phyloP scores from a whole-genome alignment of 345 rosid species.

The Noccaea caerulescens region DNA sequence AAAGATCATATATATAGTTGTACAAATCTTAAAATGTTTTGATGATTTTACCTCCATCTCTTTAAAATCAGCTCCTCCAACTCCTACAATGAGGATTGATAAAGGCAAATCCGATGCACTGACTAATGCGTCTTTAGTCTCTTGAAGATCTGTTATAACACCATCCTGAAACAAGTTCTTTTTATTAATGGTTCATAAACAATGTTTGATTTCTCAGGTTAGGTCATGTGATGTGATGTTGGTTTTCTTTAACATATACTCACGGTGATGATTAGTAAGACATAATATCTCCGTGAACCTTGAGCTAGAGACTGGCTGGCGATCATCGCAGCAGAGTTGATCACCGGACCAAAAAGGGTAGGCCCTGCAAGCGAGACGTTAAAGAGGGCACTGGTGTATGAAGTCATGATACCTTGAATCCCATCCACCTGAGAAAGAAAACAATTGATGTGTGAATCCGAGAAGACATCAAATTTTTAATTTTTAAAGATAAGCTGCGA shows the following conservation, averaged over 20 bases:
- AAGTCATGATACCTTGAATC: constrained; percentile 80
- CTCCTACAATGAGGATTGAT: constrained; percentile 91
- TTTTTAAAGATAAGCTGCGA: neutral
- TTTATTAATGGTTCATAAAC: neutral
- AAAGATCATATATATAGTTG: constrained; percentile 2
- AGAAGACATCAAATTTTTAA: neutral
- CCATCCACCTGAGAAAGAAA: constrained; percentile 72
- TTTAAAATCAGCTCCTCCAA: constrained; percentile 97
- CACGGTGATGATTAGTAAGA: constrained; percentile 90
- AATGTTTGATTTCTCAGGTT: neutral
- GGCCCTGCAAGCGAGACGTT: constrained; percentile 97
- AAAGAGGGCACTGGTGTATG: constrained; percentile 79
- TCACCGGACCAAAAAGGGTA: constrained; percentile 89
- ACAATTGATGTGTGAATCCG: neutral
- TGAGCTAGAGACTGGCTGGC: constrained; percentile 77
- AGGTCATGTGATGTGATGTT: constrained; percentile 1
- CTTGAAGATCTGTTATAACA: constrained; percentile 94
- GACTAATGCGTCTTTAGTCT: constrained; percentile 93
- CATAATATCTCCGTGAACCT: constrained; percentile 64
- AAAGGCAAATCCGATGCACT: constrained; percentile 90
- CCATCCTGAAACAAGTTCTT: constrained; percentile 66
- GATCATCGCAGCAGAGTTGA: constrained; percentile 65
- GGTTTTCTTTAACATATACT: constrained; percentile 26
- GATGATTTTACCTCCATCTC: constrained; percentile 82
- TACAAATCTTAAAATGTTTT: constrained; percentile 5